These are phyloP conservation scores for Clitopilus passeckerianus DNA, from an alignment of 768 basidiomycete genomes.

Conservation along the genomic window DNA sequence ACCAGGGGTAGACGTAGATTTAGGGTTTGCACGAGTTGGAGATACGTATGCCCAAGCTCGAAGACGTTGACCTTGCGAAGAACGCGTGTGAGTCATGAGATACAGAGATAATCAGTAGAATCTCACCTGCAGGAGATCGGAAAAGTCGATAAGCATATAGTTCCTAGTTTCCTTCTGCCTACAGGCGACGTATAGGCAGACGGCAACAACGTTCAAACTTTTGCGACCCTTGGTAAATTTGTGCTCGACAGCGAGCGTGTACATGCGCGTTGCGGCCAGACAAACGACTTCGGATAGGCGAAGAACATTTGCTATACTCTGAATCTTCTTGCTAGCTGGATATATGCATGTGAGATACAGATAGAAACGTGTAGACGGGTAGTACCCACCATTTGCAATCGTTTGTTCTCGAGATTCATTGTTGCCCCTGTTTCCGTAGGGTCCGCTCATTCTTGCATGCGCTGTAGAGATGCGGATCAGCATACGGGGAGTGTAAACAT, in stretches of 20 bases:
- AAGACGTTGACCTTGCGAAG: constrained; percentile 88
- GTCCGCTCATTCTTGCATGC: constrained; percentile 76
- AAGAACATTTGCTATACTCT: constrained; percentile 73
- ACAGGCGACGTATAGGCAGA: constrained; percentile 93
- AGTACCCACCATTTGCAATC: constrained; percentile 73
- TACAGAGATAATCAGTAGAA: background rate
- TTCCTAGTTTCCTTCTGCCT: constrained; percentile 85
- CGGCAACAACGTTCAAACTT: constrained; percentile 90
- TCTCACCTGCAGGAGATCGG: constrained; percentile 84
- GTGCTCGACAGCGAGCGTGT: constrained; percentile 90
- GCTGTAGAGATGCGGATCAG: constrained; percentile 36
- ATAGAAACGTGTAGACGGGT: background rate
- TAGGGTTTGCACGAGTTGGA: constrained; percentile 87
- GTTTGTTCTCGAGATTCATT: constrained; percentile 88
- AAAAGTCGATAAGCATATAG: constrained; percentile 99
- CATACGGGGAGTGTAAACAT: constrained; percentile 1
- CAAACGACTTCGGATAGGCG: constrained; percentile 76
- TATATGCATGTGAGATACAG: background rate
- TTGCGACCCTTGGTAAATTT: constrained; percentile 93
- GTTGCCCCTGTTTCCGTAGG: constrained; percentile 74
- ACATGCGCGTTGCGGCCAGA: constrained; percentile 79
- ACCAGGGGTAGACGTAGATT: constrained; percentile 83
- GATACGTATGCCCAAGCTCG: constrained; percentile 92
- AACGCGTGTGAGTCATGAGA: background rate
- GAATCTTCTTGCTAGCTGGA: constrained; percentile 78